Conservation (phyloP, 139 green algal species). For the Volvox reticuliferus region DNA sequence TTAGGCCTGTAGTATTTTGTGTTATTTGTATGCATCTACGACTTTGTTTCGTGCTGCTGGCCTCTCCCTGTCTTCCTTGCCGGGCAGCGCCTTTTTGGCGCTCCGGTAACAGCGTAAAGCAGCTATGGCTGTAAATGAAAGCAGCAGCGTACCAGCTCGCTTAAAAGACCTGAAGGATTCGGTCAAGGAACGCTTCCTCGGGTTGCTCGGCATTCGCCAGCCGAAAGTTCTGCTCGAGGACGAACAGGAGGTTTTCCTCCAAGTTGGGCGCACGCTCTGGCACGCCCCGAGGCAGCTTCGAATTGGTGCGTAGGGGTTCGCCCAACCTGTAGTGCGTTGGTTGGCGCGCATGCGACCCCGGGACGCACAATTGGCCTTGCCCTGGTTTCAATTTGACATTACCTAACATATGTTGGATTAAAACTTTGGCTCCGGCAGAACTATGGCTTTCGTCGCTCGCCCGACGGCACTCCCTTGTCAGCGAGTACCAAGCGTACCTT, state of each 20-base stretch:
- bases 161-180: slow-evolving; percentile 7
- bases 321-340: slow-evolving; percentile 14
- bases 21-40: slow-evolving; percentile 15
- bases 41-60: background rate
- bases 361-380: background rate
- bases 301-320: background rate
- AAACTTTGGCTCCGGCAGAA: slow-evolving; percentile 45
- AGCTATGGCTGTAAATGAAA: slow-evolving; percentile 20
- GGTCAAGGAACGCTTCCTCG: slow-evolving; percentile 41
- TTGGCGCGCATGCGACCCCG: slow-evolving; percentile 7
- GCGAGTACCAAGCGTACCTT: slow-evolving; percentile 28
- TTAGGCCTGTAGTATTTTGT: background rate
- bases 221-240: slow-evolving; percentile 54
- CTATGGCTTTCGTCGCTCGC: slow-evolving; percentile 68
- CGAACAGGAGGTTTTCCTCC: slow-evolving; percentile 57
- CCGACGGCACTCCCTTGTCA: slow-evolving; percentile 38
- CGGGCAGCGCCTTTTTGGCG: background rate
- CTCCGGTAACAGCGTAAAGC: slow-evolving; percentile 3
- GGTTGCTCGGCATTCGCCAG: background rate
- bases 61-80: background rate
- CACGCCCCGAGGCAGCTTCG: slow-evolving; percentile 13
- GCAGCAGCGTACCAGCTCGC: slow-evolving; percentile 15
- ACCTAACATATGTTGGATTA: background rate
- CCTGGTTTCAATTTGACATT: background rate
- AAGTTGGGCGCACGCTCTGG: slow-evolving; percentile 61